Evolutionary conservation across 495 filamentous ascomycete species (phyloP).

Genomic region (Acidomyces sp.): DNA sequence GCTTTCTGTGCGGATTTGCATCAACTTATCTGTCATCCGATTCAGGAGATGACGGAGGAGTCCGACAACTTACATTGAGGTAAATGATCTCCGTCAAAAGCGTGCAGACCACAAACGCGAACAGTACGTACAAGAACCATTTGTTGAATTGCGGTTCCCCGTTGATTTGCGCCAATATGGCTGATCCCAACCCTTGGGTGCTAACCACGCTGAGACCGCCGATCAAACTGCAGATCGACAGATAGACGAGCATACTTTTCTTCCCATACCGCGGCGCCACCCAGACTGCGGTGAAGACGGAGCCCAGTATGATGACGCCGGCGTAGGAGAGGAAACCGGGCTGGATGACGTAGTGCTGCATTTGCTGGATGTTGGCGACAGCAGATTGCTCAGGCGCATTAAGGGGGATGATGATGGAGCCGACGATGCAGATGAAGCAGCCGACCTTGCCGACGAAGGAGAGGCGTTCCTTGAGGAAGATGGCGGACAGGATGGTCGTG

Average conservation of each 20-base stretch:
- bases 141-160: constrained; percentile 84
- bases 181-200: constrained; percentile 85
- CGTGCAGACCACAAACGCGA: constrained; percentile 81
- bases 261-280: constrained; percentile 83
- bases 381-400: constrained; percentile 82
- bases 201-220: constrained; percentile 91
- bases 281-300: constrained; percentile 62
- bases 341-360: constrained; percentile 75
- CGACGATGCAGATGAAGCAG: constrained; percentile 89
- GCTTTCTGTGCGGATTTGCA: constrained; percentile 65
- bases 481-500: constrained; percentile 82
- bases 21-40: not conserved
- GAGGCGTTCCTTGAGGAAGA: constrained; percentile 89
- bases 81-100: constrained; percentile 88
- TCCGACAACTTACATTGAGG: constrained; percentile 69
- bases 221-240: constrained; percentile 87
- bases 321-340: constrained; percentile 80
- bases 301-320: constrained; percentile 67
- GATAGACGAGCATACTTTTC: constrained; percentile 94
- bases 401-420: constrained; percentile 82
- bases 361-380: constrained; percentile 79
- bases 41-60: no score
- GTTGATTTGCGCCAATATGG: constrained; percentile 72
- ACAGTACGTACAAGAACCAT: constrained; percentile 87
- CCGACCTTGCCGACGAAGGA: constrained; percentile 94